Base-by-base conservation (phyloP, 768 basidiomycete genomes). In the Panaeolus papilionaceus region DNA sequence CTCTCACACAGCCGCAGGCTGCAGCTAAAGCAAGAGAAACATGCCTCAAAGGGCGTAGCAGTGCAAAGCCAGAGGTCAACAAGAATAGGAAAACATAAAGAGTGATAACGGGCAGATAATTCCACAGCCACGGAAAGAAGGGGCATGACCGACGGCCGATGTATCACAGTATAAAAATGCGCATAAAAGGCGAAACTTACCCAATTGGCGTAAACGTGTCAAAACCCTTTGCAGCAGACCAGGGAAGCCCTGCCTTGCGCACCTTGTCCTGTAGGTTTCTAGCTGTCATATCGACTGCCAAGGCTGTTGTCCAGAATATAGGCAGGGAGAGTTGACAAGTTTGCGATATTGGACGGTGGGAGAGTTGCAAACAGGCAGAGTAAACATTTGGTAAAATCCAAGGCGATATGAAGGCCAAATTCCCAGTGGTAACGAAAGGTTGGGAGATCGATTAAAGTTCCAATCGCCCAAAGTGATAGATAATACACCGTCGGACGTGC, bases 211-310 rank as follows among this genome's bases (percentile, higher is more conserved):
- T 95, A 80, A 96, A 99, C 0, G 95, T 96, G 77, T 99, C 97
- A 71, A 98, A 98, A 1, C 97, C 97, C 78, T 99, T 99, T 2
- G 91, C 94, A 11, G 96, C 86, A n/a, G 91, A 89, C 98, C 98
- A 99, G 1, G 98, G 98, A n/a, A 99, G 85, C 10, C 98, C 95
- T 62, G 89, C 90, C 74, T 92, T 93, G 82, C 97, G 97, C 62
- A 94, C 94, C 61, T 89, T 89, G 65, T 98, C 93, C 77, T 99
- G 98, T 75, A 98, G 80, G 80, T 99, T 99, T 14, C 98, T 88
- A 7, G 92, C 98, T 1, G 98, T 99, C 91, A 98, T 93, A 75
- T 99, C 97, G 64, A 98, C 92, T 3, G 95, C 95, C 69, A 99
- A 82, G 61, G 95, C 96, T 98, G 71, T 65, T 69, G n/a, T 67